Percentiles rank a stretch among this genome's conserved stretches.
These are phyloP conservation scores for Sporisorium graminicola DNA, from an alignment of 1,284 basidiomycete genomes.

Conservation along the genomic window DNA sequence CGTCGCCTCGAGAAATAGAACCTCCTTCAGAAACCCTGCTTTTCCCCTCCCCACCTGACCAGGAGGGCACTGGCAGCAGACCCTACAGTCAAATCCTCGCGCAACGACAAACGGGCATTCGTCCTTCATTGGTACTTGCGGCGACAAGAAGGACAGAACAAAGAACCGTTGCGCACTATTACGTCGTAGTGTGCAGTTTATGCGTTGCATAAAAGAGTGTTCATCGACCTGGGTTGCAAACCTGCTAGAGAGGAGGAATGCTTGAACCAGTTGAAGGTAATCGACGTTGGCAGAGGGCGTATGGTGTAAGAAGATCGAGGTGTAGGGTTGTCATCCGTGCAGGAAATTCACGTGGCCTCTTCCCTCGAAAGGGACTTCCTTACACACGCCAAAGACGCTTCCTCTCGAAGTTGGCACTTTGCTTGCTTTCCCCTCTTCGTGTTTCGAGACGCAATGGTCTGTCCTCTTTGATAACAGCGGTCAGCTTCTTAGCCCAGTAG, in stretches of 20 bases:
- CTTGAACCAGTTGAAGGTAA: not conserved
- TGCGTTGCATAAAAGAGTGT: not conserved
- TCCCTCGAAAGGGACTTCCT: not conserved
- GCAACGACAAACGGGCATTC: slow-evolving; percentile 16
- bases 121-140: slow-evolving; percentile 9
- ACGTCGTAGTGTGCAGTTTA: not conserved
- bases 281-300: slow-evolving; percentile 7
- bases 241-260: not conserved
- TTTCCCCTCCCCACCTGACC: not conserved
- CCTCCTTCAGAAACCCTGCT: not conserved
- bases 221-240: slow-evolving; percentile 3
- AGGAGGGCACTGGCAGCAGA: not conserved
- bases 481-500: too few species aligned
- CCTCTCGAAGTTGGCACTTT: not conserved
- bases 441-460: too few species aligned
- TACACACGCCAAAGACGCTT: slow-evolving; percentile 1
- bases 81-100: not conserved
- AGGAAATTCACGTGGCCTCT: not conserved
- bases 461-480: too few species aligned
- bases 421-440: not conserved
- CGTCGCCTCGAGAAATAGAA: not conserved
- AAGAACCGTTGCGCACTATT: not conserved
- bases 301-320: not conserved
- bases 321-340: not conserved
- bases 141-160: slow-evolving; percentile 8